Evolutionary conservation across 2,329 filamentous ascomycete species (phyloP).

Genomic region (Exophiala sp.): DNA sequence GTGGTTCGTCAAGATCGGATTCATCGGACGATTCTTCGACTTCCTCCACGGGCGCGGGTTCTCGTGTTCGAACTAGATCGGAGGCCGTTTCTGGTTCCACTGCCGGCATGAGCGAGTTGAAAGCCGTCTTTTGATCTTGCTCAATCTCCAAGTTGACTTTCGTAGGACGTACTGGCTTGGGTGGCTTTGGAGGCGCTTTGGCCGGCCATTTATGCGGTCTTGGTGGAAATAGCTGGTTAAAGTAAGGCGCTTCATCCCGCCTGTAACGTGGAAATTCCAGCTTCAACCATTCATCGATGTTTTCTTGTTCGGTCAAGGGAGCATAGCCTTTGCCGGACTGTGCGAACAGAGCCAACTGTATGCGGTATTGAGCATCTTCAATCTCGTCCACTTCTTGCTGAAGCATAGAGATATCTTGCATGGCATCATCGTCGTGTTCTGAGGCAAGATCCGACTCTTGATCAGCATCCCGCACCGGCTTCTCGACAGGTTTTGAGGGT

Average conservation of each 20-base stretch:
- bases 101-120: conserved; percentile 58
- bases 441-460: conserved; percentile 21
- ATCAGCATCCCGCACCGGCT: conserved; percentile 13
- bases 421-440: conserved; percentile 18
- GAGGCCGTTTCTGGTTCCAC: conserved; percentile 7
- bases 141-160: conserved; percentile 87
- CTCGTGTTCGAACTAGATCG: conserved; percentile 38
- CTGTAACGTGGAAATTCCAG: conserved; percentile 80
- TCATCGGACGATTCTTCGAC: conserved; percentile 50
- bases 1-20: conserved; percentile 60
- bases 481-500: conserved; percentile 16
- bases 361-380: conserved; percentile 37
- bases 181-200: conserved; percentile 73
- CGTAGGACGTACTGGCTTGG: conserved; percentile 76
- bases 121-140: conserved; percentile 79
- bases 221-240: conserved; percentile 77
- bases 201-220: conserved; percentile 71
- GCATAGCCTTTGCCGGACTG: conserved; percentile 38
- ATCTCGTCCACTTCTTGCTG: conserved; percentile 18
- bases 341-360: conserved; percentile 46
- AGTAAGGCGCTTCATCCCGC: conserved; percentile 69
- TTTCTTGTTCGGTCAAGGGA: conserved; percentile 23
- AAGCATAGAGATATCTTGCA: conserved; percentile 22
- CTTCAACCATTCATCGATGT: conserved; percentile 40
- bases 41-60: conserved; percentile 39